phyloP scores from a whole-genome alignment of 768 basidiomycete genomes.

The Lactarius sp. region DNA sequence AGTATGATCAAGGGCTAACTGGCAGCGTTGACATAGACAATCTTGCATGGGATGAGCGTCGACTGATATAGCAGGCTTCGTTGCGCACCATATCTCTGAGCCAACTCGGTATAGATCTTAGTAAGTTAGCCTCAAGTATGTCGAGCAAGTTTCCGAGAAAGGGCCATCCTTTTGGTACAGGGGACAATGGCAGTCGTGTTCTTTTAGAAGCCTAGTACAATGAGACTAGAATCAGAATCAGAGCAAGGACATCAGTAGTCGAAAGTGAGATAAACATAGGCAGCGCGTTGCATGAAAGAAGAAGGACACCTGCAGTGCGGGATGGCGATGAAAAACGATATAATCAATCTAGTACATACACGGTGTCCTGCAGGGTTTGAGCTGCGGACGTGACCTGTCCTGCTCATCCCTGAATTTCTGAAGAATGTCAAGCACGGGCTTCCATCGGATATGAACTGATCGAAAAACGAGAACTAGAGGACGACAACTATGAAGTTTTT shows the following conservation, averaged over 20 bases:
- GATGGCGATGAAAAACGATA: too few species aligned
- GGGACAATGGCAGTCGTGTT: background rate
- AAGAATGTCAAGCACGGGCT: too few species aligned
- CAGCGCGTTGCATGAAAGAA: background rate
- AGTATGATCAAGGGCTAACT: constrained; percentile 5
- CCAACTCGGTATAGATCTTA: constrained; percentile 1
- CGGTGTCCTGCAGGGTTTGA: too few species aligned
- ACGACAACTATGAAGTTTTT: too few species aligned
- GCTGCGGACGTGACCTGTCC: too few species aligned
- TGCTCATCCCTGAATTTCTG: too few species aligned
- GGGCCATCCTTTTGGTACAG: constrained; percentile 9
- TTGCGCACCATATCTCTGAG: background rate
- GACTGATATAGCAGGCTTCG: background rate
- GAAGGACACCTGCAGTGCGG: background rate
- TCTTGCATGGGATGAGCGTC: background rate
- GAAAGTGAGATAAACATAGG: background rate
- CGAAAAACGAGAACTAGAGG: too few species aligned
- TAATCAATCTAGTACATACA: too few species aligned
- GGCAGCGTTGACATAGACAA: constrained; percentile 2
- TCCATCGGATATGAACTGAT: too few species aligned
- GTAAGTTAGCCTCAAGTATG: background rate
- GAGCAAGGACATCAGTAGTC: background rate
- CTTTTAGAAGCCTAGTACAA: background rate
- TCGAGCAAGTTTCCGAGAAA: constrained; percentile 11
- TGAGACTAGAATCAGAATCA: background rate